Conservation (phyloP, 169 alveolate genomes). For the Plasmodium chabaudi region DNA sequence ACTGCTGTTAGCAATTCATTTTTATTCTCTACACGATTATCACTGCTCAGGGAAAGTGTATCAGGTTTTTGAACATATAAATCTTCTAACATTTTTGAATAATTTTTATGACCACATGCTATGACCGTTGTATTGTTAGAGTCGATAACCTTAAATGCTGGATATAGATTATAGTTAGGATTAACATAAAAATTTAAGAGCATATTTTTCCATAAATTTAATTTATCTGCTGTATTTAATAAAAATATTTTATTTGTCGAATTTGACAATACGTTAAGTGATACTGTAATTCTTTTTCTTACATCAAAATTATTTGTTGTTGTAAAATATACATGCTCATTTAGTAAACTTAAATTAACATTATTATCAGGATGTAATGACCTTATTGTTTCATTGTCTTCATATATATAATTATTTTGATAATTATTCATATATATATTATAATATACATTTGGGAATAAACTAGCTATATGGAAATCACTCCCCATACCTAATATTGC, state of each 20-base stretch:
- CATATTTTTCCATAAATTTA: constrained; percentile 79
- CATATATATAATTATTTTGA: constrained; percentile 52
- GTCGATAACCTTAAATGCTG: constrained; percentile 58
- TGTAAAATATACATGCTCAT: constrained; percentile 68
- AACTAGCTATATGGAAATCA: constrained; percentile 62
- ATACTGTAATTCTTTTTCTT: constrained; percentile 80
- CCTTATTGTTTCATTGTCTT: constrained; percentile 19
- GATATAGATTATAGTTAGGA: constrained; percentile 39
- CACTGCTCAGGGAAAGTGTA: constrained; percentile 9
- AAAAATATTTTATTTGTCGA: constrained; percentile 78
- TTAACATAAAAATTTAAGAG: constrained; percentile 38
- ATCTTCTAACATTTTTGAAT: constrained; percentile 46
- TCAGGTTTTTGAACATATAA: constrained; percentile 50
- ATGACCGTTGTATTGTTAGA: constrained; percentile 37
- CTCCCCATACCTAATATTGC: constrained; percentile 74
- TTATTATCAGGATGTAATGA: neutral
- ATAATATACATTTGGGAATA: constrained; percentile 44
- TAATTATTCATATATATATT: constrained; percentile 60
- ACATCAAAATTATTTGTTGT: constrained; percentile 78
- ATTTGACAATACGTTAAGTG: constrained; percentile 71
- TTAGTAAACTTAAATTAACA: constrained; percentile 34
- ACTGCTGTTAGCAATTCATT: constrained; percentile 72
- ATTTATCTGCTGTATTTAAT: constrained; percentile 78
- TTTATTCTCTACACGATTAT: constrained; percentile 15
- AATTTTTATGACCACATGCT: constrained; percentile 61